Evolutionary conservation across 2,329 filamentous ascomycete genomes (phyloP).

Genomic region (Apiospora pterosperma): DNA sequence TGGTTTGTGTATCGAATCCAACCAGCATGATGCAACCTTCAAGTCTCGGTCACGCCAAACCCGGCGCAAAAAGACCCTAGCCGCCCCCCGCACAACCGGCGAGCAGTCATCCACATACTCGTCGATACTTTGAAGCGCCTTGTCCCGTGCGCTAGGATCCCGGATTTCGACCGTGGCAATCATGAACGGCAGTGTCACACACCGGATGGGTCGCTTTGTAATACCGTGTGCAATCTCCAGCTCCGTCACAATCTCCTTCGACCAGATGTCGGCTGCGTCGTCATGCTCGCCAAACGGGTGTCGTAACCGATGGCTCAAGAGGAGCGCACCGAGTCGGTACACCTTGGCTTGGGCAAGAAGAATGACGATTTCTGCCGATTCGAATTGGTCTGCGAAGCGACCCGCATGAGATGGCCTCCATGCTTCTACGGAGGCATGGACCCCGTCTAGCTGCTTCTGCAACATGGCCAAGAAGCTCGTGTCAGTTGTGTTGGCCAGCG

Average conservation of each 20-base stretch:
- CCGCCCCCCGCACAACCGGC: slow-evolving; percentile 18
- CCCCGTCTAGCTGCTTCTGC: slow-evolving; percentile 17
- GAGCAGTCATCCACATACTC: slow-evolving; percentile 20
- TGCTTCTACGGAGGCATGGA: slow-evolving; percentile 16
- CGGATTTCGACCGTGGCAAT: slow-evolving; percentile 22
- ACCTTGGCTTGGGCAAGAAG: slow-evolving; percentile 24
- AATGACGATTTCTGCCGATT: slow-evolving; percentile 19
- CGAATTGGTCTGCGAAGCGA: slow-evolving; percentile 15
- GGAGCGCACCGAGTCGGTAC: slow-evolving; percentile 22
- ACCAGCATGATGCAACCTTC: slow-evolving; percentile 16
- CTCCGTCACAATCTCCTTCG: slow-evolving; percentile 23
- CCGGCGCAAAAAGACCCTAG: slow-evolving; percentile 19
- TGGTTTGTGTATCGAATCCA: slow-evolving; percentile 22
- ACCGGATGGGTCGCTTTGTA: slow-evolving; percentile 18
- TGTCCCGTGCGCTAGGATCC: slow-evolving; percentile 11
- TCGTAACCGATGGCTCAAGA: slow-evolving; percentile 21
- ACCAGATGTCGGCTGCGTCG: slow-evolving; percentile 20
- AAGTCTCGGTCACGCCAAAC: slow-evolving; percentile 24
- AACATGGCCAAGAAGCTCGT: slow-evolving; percentile 9
- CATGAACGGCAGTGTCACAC: slow-evolving; percentile 23
- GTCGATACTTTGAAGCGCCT: slow-evolving; percentile 16
- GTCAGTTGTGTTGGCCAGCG: slow-evolving; percentile 13
- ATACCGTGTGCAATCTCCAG: slow-evolving; percentile 18
- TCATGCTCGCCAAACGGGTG: slow-evolving; percentile 21
- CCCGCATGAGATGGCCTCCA: slow-evolving; percentile 20